These are phyloP conservation scores for Pulveroboletus frians DNA, from an alignment of 768 basidiomycete genomes.

Conservation along the genomic window DNA sequence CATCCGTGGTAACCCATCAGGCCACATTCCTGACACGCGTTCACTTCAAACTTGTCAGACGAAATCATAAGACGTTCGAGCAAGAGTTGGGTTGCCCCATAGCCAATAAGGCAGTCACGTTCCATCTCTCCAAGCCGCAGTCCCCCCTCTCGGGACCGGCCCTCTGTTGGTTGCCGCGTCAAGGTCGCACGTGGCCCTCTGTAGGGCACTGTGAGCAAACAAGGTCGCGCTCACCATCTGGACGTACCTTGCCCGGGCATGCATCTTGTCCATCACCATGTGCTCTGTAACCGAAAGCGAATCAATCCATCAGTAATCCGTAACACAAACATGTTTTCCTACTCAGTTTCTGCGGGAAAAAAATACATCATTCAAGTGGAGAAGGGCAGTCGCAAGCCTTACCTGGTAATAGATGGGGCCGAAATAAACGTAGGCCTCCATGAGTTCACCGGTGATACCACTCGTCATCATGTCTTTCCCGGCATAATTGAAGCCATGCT, in stretches of 20 bases:
- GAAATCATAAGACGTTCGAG: slow-evolving; percentile 99
- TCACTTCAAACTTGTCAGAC: slow-evolving; percentile 95
- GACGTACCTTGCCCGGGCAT: slow-evolving; percentile 88
- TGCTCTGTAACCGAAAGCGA: slow-evolving; percentile 52
- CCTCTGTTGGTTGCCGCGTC: slow-evolving; percentile 97
- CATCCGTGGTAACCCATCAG: slow-evolving; percentile 92
- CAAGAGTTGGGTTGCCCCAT: slow-evolving; percentile 95
- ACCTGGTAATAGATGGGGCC: slow-evolving; percentile 98
- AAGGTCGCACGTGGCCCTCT: slow-evolving; percentile 95
- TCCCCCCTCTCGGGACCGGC: slow-evolving; percentile 95
- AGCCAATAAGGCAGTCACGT: slow-evolving; percentile 95
- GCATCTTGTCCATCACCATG: slow-evolving; percentile 99
- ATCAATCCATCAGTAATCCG: slow-evolving; percentile 9
- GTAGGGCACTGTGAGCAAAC: slow-evolving; percentile 10
- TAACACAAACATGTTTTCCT: slow-evolving; percentile 28
- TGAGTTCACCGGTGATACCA: slow-evolving; percentile 93
- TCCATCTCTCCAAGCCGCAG: slow-evolving; percentile 99
- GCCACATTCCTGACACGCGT: slow-evolving; percentile 92
- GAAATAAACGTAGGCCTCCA: slow-evolving; percentile 98
- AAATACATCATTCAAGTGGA: background rate
- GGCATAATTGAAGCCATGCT: slow-evolving; percentile 92
- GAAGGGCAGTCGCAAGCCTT: slow-evolving; percentile 18
- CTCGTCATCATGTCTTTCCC: slow-evolving; percentile 99
- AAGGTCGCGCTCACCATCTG: slow-evolving; percentile 7
- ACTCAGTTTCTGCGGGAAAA: slow-evolving; percentile 79